phyloP scores from a whole-genome alignment of 2,329 filamentous ascomycete genomes.

The Aschersonia sp. region DNA sequence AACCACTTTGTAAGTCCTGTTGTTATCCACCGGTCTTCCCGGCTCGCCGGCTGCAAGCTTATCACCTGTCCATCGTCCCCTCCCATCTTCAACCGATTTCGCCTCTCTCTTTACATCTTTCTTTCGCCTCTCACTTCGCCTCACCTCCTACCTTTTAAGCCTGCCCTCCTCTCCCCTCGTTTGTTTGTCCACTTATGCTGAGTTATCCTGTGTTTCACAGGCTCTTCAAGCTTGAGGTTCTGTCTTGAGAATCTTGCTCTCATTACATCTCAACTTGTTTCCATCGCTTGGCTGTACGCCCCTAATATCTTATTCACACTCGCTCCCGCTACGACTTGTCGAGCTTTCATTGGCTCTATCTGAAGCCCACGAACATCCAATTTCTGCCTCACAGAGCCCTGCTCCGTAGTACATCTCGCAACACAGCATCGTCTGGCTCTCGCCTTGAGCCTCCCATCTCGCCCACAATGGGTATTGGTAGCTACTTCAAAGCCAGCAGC shows the following conservation, averaged over 20 bases:
- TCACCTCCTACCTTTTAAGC: not conserved
- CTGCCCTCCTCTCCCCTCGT: not conserved
- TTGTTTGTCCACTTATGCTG: not conserved
- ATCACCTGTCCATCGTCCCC: not conserved
- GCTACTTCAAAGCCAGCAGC: slow-evolving; percentile 42
- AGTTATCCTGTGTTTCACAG: not conserved
- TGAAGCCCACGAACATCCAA: not conserved
- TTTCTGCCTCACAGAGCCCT: not conserved
- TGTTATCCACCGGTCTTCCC: not conserved
- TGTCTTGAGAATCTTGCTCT: not conserved
- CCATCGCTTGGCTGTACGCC: not conserved
- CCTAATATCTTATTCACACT: not conserved
- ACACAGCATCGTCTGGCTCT: not conserved
- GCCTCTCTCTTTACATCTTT: not conserved
- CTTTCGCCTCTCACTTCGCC: not conserved
- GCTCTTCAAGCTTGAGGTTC: not conserved
- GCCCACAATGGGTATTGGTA: slow-evolving; percentile 41
- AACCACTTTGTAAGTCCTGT: slow-evolving; percentile 5
- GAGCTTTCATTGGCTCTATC: not conserved
- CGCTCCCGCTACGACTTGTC: not conserved
- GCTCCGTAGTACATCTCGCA: not conserved
- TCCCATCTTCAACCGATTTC: not conserved
- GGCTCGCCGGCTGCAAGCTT: not conserved
- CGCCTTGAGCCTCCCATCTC: not conserved
- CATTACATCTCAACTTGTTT: not conserved